phyloP scores from a whole-genome alignment of 192 early-diverging fungal species.

The Chytriomyces sp. region DNA sequence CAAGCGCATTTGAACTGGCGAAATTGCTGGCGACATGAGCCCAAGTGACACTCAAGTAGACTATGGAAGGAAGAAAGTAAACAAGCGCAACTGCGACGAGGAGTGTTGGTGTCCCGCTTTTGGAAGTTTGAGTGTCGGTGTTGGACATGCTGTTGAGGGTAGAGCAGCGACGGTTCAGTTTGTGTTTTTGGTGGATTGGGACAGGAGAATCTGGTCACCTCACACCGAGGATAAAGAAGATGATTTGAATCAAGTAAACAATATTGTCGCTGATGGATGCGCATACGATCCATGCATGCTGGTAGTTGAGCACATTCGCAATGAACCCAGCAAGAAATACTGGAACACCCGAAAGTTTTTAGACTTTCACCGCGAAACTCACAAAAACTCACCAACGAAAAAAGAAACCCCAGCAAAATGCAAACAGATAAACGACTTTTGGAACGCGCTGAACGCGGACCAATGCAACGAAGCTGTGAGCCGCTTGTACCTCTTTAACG shows the following conservation, averaged over 20 bases:
- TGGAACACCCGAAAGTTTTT: not conserved
- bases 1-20: not conserved
- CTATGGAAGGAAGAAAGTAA: conserved; percentile 6
- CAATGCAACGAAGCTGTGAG: conserved; percentile 11
- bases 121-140: not conserved
- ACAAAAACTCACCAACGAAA: not conserved
- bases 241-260: conserved; percentile 16
- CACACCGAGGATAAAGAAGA: conserved; percentile 2
- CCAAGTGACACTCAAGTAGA: conserved; percentile 18
- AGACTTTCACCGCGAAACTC: not conserved
- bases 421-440: conserved; percentile 1
- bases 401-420: not conserved
- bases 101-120: not conserved
- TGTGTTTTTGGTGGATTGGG: not conserved
- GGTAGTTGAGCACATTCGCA: not conserved
- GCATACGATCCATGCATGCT: conserved; percentile 12
- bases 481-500: not conserved
- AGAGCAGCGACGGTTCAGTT: not conserved
- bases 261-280: conserved; percentile 13
- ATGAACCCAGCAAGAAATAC: conserved; percentile 22
- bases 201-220: not conserved
- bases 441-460: conserved; percentile 1
- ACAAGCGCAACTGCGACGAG: not conserved
- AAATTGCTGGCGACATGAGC: conserved; percentile 25
- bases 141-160: not conserved